phyloP scores from a whole-genome alignment of 305 asterid species.

The Petunia hybrid region DNA sequence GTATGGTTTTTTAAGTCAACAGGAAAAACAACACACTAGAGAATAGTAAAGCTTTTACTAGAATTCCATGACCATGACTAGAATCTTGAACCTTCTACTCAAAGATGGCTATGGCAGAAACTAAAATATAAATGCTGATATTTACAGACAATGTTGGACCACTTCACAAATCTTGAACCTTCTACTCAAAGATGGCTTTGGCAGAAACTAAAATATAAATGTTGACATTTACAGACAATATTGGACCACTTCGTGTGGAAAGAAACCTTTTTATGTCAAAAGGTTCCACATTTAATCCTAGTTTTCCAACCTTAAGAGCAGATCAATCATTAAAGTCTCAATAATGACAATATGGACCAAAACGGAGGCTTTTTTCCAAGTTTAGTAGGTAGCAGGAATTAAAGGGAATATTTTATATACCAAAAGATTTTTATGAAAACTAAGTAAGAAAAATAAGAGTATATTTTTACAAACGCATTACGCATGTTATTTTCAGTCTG shows the following conservation, averaged over 20 bases:
- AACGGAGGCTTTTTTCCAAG: not conserved
- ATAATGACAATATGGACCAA: not conserved
- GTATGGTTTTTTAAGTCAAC: not conserved
- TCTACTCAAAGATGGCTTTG: too few species aligned
- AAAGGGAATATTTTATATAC: too few species aligned
- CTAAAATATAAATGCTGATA: not conserved
- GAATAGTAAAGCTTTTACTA: not conserved
- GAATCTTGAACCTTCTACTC: not conserved
- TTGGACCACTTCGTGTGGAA: not conserved
- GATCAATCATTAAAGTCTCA: not conserved
- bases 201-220: not conserved
- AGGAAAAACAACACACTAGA: not conserved
- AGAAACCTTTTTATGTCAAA: not conserved
- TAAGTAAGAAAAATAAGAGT: too few species aligned
- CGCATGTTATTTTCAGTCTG: not conserved
- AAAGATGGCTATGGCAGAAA: too few species aligned
- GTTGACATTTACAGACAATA: not conserved
- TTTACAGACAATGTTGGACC: not conserved
- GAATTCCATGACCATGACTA: not conserved
- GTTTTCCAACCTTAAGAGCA: not conserved
- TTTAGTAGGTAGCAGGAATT: not conserved
- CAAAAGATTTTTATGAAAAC: too few species aligned
- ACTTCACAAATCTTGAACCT: not conserved
- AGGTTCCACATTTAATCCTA: conserved; percentile 12
- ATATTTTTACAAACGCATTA: too few species aligned